Base-by-base conservation (phyloP, 768 basidiomycete genomes). In the Boletus tomentosulus region DNA sequence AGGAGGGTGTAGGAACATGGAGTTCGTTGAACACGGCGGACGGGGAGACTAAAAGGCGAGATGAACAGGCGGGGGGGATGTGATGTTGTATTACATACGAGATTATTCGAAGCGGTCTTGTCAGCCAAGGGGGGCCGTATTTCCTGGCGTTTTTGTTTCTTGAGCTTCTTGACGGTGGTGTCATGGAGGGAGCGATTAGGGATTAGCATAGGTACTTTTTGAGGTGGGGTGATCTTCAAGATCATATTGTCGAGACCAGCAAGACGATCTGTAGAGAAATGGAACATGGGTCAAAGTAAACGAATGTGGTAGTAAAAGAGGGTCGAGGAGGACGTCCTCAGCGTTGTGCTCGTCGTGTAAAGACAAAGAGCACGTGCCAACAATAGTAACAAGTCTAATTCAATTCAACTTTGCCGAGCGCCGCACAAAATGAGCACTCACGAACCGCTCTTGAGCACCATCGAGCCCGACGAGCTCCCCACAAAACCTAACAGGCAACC, bases 401-500 rank as follows among this genome's bases (percentile, higher is more conserved):
- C 19, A 19, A 19, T 10, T 48, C 45, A 50, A 30, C 28, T 41
- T 48, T 52, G 28, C 55, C 54, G 53, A 54, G 28, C 31, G 35
- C 41, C 10, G 59, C 50, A 43, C n/a, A 13, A 1, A n/a, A 87
- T 86, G 85, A 83, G 78, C 71, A 75, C 73, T 49, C 73, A 78
- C 28, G 78, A 83, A 30, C 87, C 89, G 22, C 74, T 92, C 47
- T 75, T 92, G 44, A 78, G 86, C 54, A 89, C 88, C 33, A 96
- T 96, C 52, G 93, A 95, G 68, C 84, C 93, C 30, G 93, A 96
- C 69, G 92, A 92, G 41, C 75, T 68, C 55, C 59, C 65, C 49
- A 50, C 66, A 16, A 68, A 64, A 51, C 13, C 64, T 48, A 48
- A 70, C 25, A 61, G 70, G 31, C 58, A 73, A 30, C 77, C 79